phyloP scores from a whole-genome alignment of 306 rosid species.

The Cucurbita maxima region DNA sequence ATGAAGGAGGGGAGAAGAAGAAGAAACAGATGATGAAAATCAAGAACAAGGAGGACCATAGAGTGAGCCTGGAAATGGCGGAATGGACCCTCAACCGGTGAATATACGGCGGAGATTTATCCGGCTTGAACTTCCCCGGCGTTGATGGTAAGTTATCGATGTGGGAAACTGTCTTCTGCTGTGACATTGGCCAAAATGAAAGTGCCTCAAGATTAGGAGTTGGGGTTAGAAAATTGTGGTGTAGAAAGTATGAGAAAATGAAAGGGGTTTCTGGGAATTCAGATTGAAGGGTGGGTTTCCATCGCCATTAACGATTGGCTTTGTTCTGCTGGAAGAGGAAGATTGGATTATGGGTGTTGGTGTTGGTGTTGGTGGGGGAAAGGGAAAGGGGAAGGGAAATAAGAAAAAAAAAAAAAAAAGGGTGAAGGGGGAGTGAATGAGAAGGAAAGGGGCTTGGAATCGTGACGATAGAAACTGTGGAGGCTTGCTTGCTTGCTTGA shows the following conservation, averaged over 20 bases:
- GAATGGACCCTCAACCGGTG: constrained; percentile 46
- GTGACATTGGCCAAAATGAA: constrained; percentile 31
- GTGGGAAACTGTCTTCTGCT: constrained; percentile 27
- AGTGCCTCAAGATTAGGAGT: not conserved
- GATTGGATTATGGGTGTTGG: not conserved
- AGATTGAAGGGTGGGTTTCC: not conserved
- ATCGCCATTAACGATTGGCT: not conserved
- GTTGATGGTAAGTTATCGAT: constrained; percentile 55
- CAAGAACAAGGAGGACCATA: constrained; percentile 44
- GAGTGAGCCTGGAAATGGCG: constrained; percentile 34
- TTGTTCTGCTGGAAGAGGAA: not conserved
- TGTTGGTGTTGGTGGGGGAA: not conserved
- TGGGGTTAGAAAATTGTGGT: not conserved
- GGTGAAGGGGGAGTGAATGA: not conserved
- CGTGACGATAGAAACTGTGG: not conserved
- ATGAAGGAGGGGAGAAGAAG: constrained; percentile 25
- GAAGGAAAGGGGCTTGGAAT: not conserved
- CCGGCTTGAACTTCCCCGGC: constrained; percentile 61
- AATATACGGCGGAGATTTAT: constrained; percentile 37
- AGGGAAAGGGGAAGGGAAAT: not conserved
- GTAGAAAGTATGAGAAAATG: not conserved
- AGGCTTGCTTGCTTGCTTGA: not conserved
- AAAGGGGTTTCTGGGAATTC: not conserved
- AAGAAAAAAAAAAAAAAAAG: not conserved
- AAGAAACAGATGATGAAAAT: constrained; percentile 27